Base-by-base conservation (phyloP, 345 rosid genomes). In the Eucalyptus cloeziana region DNA sequence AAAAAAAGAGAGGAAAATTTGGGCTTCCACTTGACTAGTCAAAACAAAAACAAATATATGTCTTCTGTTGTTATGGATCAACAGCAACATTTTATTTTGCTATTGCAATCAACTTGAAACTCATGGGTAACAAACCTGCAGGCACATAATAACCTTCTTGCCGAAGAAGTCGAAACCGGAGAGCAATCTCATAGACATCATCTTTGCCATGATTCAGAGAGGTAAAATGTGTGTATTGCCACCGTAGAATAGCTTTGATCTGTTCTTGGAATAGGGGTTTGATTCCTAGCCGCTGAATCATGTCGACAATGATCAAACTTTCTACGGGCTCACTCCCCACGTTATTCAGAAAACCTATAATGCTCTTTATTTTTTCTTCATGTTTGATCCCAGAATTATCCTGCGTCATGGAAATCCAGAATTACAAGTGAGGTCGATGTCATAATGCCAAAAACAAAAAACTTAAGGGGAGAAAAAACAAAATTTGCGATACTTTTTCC, bases 91-190 rank as follows among this genome's bases (percentile, higher is more conserved):
- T 31, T 31, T 67, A 67, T 31, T 67, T 67, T 3, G 10, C 40
- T 15, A n/a, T 67, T 31, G 31, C 11, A 31, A n/a, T 67, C 6
- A 6, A 31, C 22, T 31, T 31, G 22, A 49, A 47, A 81, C 50
- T 52, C 27, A 1, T 51, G 25, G 37, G 22, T 87, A 7, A 44
- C 83, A 6, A 30, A 93, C 91, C 92, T 79, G 89, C 25, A 49
- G 90, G 89, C 10, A 92, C 91, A 49, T 87, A 25, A 89, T 88
- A 76, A 87, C 91, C 93, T 81, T 87, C 90, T 89, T 93, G 93
- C 60, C 93, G 89, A 3, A 91, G 91, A 86, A 93, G 62, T 40
- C 94, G 85, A 89, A 92, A 93, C 85, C 92, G 52, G 86, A 92
- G 92, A 6, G 93, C 89, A 22, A 88, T 87, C 89, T 89, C 89